phyloP scores from a whole-genome alignment of 257 asterid genomes.

The Penstemon davidsonii region DNA sequence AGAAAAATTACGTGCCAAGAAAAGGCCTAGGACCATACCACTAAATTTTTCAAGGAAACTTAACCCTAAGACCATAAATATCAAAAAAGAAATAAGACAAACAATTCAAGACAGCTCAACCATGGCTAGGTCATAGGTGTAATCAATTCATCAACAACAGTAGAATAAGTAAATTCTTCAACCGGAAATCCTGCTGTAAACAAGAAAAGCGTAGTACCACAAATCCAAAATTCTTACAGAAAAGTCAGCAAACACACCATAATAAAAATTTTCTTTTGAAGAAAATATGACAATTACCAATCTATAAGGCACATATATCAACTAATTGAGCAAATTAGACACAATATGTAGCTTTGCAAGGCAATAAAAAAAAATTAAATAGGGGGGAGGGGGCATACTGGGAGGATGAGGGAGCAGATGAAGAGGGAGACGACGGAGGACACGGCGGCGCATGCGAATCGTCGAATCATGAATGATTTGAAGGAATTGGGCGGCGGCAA shows the following conservation, averaged over 20 bases:
- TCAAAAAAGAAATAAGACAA: constrained; percentile 17
- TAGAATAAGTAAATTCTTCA: neutral
- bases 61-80: neutral
- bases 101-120: neutral
- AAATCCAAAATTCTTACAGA: too few relatives aligned
- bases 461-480: constrained; percentile 58
- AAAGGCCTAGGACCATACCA: too few relatives aligned
- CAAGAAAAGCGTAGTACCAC: too few relatives aligned
- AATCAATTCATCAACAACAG: neutral
- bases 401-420: constrained; percentile 64
- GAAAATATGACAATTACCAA: too few relatives aligned
- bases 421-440: constrained; percentile 66
- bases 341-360: neutral
- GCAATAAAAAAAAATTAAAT: neutral
- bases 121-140: too few relatives aligned
- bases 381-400: constrained; percentile 46
- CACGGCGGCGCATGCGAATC: constrained; percentile 68
- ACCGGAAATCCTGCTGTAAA: too few relatives aligned
- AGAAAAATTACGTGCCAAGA: too few relatives aligned
- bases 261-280: too few relatives aligned
- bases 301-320: too few relatives aligned
- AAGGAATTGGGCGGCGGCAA: constrained; percentile 75
- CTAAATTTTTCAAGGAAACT: too few relatives aligned
- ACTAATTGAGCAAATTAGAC: neutral
- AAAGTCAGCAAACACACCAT: neutral